Evolutionary conservation across 2,329 filamentous ascomycete genomes (phyloP).

Genomic region (Zasmidium angulare): DNA sequence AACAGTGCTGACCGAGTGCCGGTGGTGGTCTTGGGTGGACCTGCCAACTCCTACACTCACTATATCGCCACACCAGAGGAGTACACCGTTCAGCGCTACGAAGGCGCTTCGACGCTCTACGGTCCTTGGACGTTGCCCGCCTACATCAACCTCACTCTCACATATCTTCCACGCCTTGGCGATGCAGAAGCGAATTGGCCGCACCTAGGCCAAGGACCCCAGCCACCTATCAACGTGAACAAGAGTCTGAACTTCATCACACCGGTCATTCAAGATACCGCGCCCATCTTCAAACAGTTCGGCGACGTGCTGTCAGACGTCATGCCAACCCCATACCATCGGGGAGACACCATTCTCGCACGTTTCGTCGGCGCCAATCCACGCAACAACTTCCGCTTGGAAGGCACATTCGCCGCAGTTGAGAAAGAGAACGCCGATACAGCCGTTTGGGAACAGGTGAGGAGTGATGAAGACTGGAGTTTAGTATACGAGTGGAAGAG

Average conservation of each 20-base stretch:
- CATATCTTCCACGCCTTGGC: conserved; percentile 66
- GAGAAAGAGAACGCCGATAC: conserved; percentile 58
- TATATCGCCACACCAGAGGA: conserved; percentile 79
- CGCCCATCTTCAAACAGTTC: conserved; percentile 66
- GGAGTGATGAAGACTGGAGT: conserved; percentile 79
- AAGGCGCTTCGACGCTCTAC: conserved; percentile 90
- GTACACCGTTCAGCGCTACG: conserved; percentile 82
- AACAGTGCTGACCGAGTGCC: conserved; percentile 54
- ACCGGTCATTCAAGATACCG: conserved; percentile 71
- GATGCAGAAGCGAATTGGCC: conserved; percentile 39
- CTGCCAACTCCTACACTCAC: conserved; percentile 87
- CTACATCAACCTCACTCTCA: conserved; percentile 83
- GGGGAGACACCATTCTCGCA: conserved; percentile 63
- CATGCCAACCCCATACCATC: conserved; percentile 48
- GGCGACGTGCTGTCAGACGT: conserved; percentile 63
- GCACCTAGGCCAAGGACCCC: conserved; percentile 49
- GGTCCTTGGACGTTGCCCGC: conserved; percentile 79
- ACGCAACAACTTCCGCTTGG: conserved; percentile 79
- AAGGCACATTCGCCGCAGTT: conserved; percentile 73
- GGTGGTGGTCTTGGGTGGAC: conserved; percentile 80
- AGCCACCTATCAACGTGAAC: conserved; percentile 75
- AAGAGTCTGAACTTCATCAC: conserved; percentile 78
- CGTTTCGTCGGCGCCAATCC: conserved; percentile 87
- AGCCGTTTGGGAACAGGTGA: conserved; percentile 62
- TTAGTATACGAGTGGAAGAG: conserved; percentile 79